Base-by-base conservation (phyloP, 768 basidiomycete genomes). In the Rhodotorula toruloides region DNA sequence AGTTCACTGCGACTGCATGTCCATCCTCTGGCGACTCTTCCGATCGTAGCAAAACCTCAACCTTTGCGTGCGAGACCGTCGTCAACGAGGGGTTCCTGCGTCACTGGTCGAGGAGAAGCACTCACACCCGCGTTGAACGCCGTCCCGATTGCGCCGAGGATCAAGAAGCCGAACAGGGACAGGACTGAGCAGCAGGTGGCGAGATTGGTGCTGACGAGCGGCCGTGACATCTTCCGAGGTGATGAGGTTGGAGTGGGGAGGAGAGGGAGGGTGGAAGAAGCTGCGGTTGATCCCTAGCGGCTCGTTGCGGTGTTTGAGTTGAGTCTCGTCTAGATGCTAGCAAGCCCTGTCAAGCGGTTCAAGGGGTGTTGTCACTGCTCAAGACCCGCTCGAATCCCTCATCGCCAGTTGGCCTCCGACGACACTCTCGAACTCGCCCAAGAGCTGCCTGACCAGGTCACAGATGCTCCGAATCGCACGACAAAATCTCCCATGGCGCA, bases 171-270 rank as follows among this genome's bases (percentile, higher is more conserved):
- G 16, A 68, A 58, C 13, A 61, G 44, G 52, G 50, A 55, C 16
- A 72, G 56, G 46, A 72, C 56, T 37, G 63, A 58, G 61, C 70
- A 72, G 56, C 70, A 72, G 10, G 54, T 50, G 2, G 70, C 70
- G 40, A 55, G 54, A 14, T 31, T 8, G 16, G 40, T 42, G 29
- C 54, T 40, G 29, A 55, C 54, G 40, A 55, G 8, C 4, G 40
- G 54, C 2, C 54, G 54, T 21, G 54, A 42, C 54, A 55, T 55
- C 22, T 22, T 32, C 16, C 2, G 36, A 37, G 52, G 14, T 36
- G 54, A 55, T 9, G 54, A 42, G 29, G 3, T 29, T 6, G 22
- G 53, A 29, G 48, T 11, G 59, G 40, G 27, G 31, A n/a, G 27
- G 48, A 48, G 34, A n/a, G 12, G 48, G 11, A 32, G 25, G n/a